Evolutionary conservation across 768 basidiomycete species (phyloP).

Genomic region (Calocybe gangraenosa): DNA sequence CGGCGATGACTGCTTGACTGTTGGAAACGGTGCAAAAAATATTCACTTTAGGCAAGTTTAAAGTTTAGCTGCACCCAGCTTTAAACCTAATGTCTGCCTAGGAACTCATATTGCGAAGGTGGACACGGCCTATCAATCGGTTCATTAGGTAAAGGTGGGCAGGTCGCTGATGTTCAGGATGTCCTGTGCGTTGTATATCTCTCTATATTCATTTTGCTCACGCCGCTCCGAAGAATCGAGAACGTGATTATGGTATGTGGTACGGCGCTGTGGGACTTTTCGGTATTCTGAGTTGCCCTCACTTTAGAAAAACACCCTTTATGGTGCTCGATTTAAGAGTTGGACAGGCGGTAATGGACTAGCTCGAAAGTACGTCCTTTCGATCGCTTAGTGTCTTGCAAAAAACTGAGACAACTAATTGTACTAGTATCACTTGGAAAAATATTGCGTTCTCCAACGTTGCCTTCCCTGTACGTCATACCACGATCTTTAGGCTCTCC

Average conservation of each 20-base stretch:
- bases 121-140: slow-evolving; percentile 61
- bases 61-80: neutral
- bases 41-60: slow-evolving; percentile 40
- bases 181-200: slow-evolving; percentile 41
- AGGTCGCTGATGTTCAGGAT: slow-evolving; percentile 53
- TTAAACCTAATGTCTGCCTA: slow-evolving; percentile 13
- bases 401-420: neutral
- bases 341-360: slow-evolving; percentile 61
- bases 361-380: slow-evolving; percentile 40
- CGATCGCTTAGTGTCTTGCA: slow-evolving; percentile 5
- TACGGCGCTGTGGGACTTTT: neutral
- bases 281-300: neutral
- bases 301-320: slow-evolving; percentile 42
- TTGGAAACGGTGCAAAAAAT: slow-evolving; percentile 52
- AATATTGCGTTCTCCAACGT: slow-evolving; percentile 51
- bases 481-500: too few species aligned
- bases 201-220: neutral
- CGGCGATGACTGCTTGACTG: slow-evolving; percentile 61
- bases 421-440: slow-evolving; percentile 49
- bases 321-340: slow-evolving; percentile 65
- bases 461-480: slow-evolving; percentile 45
- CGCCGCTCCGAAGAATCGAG: slow-evolving; percentile 35
- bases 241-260: slow-evolving; percentile 36
- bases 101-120: slow-evolving; percentile 51
- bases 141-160: slow-evolving; percentile 40